Percentiles rank a stretch among this genome's conserved stretches.
Evolutionary conservation across 441 rosid genomes (phyloP).

Genomic region (Populus hybrid): DNA sequence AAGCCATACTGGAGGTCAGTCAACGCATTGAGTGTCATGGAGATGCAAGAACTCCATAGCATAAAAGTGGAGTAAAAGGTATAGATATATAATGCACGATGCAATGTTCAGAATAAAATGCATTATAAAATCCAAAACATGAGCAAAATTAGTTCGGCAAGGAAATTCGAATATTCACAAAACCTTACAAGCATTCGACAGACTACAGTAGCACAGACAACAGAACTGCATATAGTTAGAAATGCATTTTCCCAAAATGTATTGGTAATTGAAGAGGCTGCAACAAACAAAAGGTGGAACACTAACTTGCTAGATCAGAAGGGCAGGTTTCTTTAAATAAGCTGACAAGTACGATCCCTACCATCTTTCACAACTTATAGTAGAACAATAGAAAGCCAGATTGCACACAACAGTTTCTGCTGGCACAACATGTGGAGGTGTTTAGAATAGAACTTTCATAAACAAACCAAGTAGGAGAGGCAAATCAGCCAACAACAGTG

Average conservation of each 20-base stretch:
- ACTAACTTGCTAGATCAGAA: neutral
- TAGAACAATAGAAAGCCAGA: too few relatives aligned
- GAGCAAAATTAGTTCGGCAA: too few relatives aligned
- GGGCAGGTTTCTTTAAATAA: neutral
- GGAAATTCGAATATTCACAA: too few relatives aligned
- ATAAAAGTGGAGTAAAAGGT: too few relatives aligned
- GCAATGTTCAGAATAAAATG: neutral
- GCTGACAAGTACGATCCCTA: neutral
- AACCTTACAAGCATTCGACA: neutral
- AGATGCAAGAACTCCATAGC: too few relatives aligned
- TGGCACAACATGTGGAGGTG: neutral
- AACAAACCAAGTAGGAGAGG: neutral
- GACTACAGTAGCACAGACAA: too few relatives aligned
- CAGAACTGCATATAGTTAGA: too few relatives aligned
- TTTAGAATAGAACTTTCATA: neutral
- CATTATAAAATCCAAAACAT: neutral
- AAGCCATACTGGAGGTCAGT: neutral
- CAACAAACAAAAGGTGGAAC: neutral
- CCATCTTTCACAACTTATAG: too few relatives aligned
- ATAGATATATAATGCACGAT: too few relatives aligned
- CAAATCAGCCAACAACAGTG: neutral
- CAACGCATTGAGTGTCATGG: neutral
- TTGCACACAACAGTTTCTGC: neutral
- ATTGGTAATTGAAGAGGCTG: neutral
- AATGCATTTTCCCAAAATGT: neutral